Conservation (phyloP, 805 yeast genomes). For the Ogataea pini region DNA sequence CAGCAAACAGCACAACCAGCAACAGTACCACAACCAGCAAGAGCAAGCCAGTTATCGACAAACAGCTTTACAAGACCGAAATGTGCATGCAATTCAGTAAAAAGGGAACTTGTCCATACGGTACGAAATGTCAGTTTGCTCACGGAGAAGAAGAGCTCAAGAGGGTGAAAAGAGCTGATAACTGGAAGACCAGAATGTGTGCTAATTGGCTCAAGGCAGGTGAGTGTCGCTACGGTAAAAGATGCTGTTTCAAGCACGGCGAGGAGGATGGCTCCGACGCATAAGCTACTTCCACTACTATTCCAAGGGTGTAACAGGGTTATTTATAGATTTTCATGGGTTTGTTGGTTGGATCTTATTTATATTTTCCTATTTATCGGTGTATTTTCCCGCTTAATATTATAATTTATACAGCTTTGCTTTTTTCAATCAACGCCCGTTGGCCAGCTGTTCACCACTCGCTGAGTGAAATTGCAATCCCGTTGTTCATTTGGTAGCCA, state of each 20-base stretch:
- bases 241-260: conserved; percentile 91
- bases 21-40: conserved; percentile 17
- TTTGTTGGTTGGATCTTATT: conserved; percentile 4
- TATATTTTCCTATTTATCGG: conserved; percentile 6
- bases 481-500: background rate
- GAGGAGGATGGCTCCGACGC: conserved; percentile 30
- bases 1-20: background rate
- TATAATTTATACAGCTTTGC: background rate
- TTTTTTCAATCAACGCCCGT: background rate
- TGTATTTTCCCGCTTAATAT: background rate
- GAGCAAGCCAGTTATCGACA: conserved; percentile 29
- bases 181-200: conserved; percentile 91
- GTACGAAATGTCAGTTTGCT: conserved; percentile 91
- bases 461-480: background rate
- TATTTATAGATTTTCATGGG: background rate
- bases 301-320: background rate
- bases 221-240: conserved; percentile 80
- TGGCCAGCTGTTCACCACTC: background rate
- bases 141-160: conserved; percentile 83
- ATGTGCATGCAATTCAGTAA: conserved; percentile 76
- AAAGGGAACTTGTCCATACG: conserved; percentile 80
- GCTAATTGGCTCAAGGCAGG: conserved; percentile 85
- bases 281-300: background rate
- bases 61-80: conserved; percentile 85
- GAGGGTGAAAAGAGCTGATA: conserved; percentile 67